Conservation (phyloP, 2,329 filamentous ascomycete species). For the Fusarium sp. region DNA sequence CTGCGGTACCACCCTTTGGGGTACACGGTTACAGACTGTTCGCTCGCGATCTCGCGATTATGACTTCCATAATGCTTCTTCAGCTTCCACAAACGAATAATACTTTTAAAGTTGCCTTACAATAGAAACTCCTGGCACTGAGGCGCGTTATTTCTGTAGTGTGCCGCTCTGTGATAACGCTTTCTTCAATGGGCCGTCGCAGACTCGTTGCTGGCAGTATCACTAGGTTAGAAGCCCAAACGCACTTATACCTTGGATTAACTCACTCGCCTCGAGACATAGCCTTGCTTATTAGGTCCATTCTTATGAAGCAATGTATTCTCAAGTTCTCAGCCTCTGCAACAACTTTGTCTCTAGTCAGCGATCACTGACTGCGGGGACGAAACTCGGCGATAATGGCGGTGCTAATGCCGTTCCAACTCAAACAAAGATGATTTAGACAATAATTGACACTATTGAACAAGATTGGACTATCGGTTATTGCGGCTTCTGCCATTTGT, state of each 20-base stretch:
- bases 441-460: fast-evolving
- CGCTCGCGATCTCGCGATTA: fast-evolving
- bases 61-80: not conserved
- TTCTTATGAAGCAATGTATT: not conserved
- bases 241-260: fast-evolving
- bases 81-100: fast-evolving
- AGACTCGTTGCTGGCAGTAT: too few relatives aligned
- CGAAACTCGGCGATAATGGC: not conserved
- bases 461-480: fast-evolving
- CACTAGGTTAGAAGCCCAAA: too few relatives aligned
- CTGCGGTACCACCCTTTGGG: not conserved
- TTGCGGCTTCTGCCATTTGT: not conserved
- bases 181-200: not conserved
- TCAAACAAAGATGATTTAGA: fast-evolving
- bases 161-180: not conserved
- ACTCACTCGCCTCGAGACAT: fast-evolving
- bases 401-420: not conserved
- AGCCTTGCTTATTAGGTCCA: fast-evolving
- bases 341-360: not conserved
- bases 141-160: not conserved
- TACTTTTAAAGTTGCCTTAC: fast-evolving
- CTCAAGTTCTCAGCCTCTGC: not conserved
- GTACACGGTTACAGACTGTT: not conserved
- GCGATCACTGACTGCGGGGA: too few relatives aligned
- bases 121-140: fast-evolving